Conservation (phyloP, 2,329 filamentous ascomycete genomes). For the Verticillium isaacii region DNA sequence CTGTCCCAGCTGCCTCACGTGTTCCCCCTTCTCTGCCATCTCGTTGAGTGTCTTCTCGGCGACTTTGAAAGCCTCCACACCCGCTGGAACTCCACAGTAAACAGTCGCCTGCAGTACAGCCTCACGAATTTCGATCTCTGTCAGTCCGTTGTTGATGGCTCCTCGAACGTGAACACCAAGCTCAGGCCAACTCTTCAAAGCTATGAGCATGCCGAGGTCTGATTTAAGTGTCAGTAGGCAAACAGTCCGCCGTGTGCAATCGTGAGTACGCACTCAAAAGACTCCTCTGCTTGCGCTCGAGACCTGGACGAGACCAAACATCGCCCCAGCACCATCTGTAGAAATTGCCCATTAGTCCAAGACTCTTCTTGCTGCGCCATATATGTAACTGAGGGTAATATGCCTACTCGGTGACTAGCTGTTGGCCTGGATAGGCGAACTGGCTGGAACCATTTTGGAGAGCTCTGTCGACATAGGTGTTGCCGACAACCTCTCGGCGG, state of each 20-base stretch:
- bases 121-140: slow-evolving; percentile 50
- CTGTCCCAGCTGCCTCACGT: slow-evolving; percentile 13
- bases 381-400: not conserved
- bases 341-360: too few relatives aligned
- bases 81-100: slow-evolving; percentile 35
- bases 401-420: slow-evolving; percentile 53
- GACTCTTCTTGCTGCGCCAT: too few relatives aligned
- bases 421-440: slow-evolving; percentile 54
- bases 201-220: slow-evolving; percentile 59
- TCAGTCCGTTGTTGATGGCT: slow-evolving; percentile 56
- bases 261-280: slow-evolving; percentile 35
- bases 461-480: slow-evolving; percentile 52
- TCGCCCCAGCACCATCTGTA: slow-evolving; percentile 49
- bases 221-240: not conserved
- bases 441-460: slow-evolving; percentile 48
- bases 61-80: slow-evolving; percentile 28
- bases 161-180: slow-evolving; percentile 57
- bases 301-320: slow-evolving; percentile 57
- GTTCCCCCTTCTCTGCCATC: slow-evolving; percentile 19
- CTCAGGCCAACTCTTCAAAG: slow-evolving; percentile 53
- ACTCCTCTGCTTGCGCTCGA: slow-evolving; percentile 54
- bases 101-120: slow-evolving; percentile 39
- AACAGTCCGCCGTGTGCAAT: not conserved
- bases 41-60: slow-evolving; percentile 18
- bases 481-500: slow-evolving; percentile 53